Evolutionary conservation across 2,329 filamentous ascomycete species (phyloP).

Genomic region (Westerdykella aurantiaca): DNA sequence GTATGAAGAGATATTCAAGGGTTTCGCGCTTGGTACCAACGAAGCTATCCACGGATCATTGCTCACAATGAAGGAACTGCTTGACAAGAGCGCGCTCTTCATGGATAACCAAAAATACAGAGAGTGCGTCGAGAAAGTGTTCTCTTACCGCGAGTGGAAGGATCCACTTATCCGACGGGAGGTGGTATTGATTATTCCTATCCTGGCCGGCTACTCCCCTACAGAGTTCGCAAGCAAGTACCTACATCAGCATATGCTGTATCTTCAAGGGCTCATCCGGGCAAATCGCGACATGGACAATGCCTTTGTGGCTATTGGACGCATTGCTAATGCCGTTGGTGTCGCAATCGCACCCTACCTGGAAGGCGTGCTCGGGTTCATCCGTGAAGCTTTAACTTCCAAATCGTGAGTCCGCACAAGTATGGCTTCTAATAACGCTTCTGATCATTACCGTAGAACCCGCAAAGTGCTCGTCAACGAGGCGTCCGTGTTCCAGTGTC

Average conservation of each 20-base stretch:
- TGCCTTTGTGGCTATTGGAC: conserved; percentile 91
- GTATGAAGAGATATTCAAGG: conserved; percentile 75
- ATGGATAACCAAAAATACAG: conserved; percentile 88
- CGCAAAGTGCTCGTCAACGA: conserved; percentile 54
- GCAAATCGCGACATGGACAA: conserved; percentile 86
- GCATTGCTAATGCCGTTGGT: conserved; percentile 92
- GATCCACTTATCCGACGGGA: conserved; percentile 84
- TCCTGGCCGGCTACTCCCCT: conserved; percentile 87
- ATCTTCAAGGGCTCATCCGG: conserved; percentile 87
- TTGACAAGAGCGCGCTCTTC: conserved; percentile 96
- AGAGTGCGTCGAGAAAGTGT: conserved; percentile 86
- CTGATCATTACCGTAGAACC: conserved; percentile 32
- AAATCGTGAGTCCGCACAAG: conserved; percentile 54
- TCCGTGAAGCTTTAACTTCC: conserved; percentile 80
- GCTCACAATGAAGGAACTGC: conserved; percentile 83
- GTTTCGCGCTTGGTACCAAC: conserved; percentile 69
- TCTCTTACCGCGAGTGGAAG: conserved; percentile 86
- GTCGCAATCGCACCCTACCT: conserved; percentile 93
- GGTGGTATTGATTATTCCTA: conserved; percentile 84
- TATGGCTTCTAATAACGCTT: conserved; percentile 19
- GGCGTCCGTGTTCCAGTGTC: conserved; percentile 88
- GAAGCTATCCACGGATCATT: conserved; percentile 93
- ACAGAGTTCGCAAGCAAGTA: conserved; percentile 82
- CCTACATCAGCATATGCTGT: conserved; percentile 94
- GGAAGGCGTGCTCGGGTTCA: conserved; percentile 88